Conservation (phyloP, 176 grass and related monocot species). For the Carex kokanica region DNA sequence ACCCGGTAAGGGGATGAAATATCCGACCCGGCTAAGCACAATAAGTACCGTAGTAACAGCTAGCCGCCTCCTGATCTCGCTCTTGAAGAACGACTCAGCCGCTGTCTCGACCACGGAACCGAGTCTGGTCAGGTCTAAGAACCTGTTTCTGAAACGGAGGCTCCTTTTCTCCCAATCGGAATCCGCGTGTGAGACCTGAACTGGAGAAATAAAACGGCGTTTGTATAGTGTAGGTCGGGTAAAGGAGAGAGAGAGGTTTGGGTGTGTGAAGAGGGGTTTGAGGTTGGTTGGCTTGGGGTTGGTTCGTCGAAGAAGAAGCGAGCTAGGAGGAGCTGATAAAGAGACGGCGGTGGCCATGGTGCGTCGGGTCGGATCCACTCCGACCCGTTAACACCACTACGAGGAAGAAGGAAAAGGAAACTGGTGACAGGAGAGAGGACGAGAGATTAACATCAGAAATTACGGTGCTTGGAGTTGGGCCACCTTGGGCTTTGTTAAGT, state of each 20-base stretch:
- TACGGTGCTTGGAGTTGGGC: background rate
- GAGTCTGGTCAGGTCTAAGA: conserved; percentile 68
- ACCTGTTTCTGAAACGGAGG: conserved; percentile 61
- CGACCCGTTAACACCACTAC: background rate
- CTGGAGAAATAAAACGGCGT: background rate
- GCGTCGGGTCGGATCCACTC: background rate
- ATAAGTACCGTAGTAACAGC: conserved; percentile 68
- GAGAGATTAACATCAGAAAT: background rate
- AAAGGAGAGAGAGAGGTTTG: background rate
- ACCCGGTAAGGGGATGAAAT: conserved; percentile 82
- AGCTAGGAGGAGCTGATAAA: background rate
- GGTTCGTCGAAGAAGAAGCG: background rate
- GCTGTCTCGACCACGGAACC: conserved; percentile 62
- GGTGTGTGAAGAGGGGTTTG: background rate
- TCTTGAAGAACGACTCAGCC: conserved; percentile 91
- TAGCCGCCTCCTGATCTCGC: conserved; percentile 79
- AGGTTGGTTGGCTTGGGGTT: background rate
- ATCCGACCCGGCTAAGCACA: conserved; percentile 73
- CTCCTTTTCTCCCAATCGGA: conserved; percentile 1
- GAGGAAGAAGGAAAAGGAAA: background rate
- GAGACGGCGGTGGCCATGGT: background rate
- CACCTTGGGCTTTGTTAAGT: background rate
- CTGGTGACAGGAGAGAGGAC: background rate
- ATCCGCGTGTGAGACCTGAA: conserved; percentile 4
- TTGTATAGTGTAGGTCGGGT: background rate